Percentiles rank a stretch among this genome's conserved stretches.
phyloP scores from a whole-genome alignment of 345 rosid species.

The Populus pruinosa region DNA sequence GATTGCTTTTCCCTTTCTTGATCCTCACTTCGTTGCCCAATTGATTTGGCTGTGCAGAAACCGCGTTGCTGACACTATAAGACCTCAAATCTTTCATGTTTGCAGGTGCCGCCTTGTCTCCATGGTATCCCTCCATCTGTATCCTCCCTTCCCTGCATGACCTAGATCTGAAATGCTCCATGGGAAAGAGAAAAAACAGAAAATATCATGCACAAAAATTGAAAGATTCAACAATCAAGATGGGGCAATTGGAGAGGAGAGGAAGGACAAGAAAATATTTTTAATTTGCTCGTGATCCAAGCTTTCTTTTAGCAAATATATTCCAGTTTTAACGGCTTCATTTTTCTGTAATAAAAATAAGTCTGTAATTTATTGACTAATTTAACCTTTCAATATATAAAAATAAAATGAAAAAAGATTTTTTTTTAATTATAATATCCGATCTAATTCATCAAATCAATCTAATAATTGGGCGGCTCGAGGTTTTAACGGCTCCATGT shows the following conservation, averaged over 20 bases:
- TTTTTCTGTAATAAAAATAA: too few species aligned
- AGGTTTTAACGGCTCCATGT: too few species aligned
- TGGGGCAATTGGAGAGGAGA: not conserved
- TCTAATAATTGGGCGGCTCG: too few species aligned
- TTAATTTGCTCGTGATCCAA: not conserved
- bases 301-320: too few species aligned
- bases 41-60: constrained; percentile 22
- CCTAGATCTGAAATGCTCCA: constrained; percentile 61
- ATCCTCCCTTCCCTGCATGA: constrained; percentile 45
- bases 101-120: constrained; percentile 32
- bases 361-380: too few species aligned
- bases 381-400: too few species aligned
- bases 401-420: too few species aligned
- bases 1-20: constrained; percentile 45
- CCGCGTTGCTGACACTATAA: constrained; percentile 43
- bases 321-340: too few species aligned
- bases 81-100: constrained; percentile 64
- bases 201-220: not conserved
- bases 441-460: too few species aligned
- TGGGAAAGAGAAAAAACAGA: not conserved
- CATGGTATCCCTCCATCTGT: constrained; percentile 34
- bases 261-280: not conserved
- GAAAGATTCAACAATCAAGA: constrained; percentile 10
- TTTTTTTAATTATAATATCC: too few species aligned
- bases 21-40: constrained; percentile 44